These are phyloP conservation scores for Rosellinia necatrix DNA, from an alignment of 2,329 filamentous ascomycete genomes.

Conservation along the genomic window DNA sequence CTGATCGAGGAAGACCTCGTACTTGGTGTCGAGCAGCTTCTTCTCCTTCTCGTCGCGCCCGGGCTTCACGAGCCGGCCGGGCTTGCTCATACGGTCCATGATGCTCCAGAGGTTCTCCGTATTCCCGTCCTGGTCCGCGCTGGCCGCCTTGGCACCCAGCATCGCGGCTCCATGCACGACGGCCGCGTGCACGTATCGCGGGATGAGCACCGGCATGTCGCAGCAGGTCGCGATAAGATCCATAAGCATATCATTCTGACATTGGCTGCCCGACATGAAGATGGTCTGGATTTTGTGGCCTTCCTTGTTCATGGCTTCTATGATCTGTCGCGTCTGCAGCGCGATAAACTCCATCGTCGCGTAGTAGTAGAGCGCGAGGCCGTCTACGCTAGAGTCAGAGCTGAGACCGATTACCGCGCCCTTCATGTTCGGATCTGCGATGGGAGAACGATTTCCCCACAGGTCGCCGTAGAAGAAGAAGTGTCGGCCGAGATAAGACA, in stretches of 20 bases:
- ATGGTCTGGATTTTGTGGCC: conserved; percentile 89
- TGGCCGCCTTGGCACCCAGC: conserved; percentile 96
- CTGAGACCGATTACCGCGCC: conserved; percentile 86
- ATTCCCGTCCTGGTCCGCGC: conserved; percentile 73
- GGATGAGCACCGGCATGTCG: conserved; percentile 90
- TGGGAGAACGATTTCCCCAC: conserved; percentile 93
- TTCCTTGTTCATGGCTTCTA: conserved; percentile 88
- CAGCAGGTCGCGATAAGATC: conserved; percentile 87
- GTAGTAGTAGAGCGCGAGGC: conserved; percentile 91
- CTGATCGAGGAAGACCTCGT: conserved; percentile 93
- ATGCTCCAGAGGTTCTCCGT: conserved; percentile 92
- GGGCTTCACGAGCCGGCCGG: conserved; percentile 81
- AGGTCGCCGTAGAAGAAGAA: conserved; percentile 99
- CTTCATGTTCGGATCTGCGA: conserved; percentile 92
- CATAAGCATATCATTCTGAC: conserved; percentile 94
- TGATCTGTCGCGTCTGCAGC: conserved; percentile 92
- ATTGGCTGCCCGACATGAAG: conserved; percentile 99
- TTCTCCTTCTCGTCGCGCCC: conserved; percentile 74
- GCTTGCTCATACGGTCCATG: conserved; percentile 97
- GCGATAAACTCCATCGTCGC: conserved; percentile 98
- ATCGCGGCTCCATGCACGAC: conserved; percentile 98
- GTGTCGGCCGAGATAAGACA: conserved; percentile 87
- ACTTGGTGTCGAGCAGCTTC: conserved; percentile 83
- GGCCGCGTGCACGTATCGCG: conserved; percentile 90
- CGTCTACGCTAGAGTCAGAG: conserved; percentile 84